Evolutionary conservation across 345 rosid genomes (phyloP).

Genomic region (Alliaria petiolata): DNA sequence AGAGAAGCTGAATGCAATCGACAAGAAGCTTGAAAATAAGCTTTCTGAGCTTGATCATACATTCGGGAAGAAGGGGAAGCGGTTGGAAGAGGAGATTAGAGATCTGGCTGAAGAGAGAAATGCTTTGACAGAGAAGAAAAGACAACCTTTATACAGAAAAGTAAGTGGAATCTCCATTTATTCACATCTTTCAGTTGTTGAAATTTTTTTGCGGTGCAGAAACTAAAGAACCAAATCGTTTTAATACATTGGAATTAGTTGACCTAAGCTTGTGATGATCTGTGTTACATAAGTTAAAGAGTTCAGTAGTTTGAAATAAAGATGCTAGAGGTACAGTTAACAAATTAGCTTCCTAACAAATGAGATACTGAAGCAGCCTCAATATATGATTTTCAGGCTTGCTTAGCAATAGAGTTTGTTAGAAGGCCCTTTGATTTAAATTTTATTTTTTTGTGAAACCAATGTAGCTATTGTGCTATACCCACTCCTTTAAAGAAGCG

Average conservation of each 20-base stretch:
- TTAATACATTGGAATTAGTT: neutral
- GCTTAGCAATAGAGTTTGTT: neutral
- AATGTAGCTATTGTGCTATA: neutral
- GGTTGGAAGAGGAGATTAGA: slow-evolving; percentile 88
- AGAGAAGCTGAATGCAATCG: slow-evolving; percentile 73
- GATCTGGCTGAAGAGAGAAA: slow-evolving; percentile 94
- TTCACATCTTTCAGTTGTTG: neutral
- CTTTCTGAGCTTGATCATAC: slow-evolving; percentile 85
- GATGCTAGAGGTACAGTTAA: neutral
- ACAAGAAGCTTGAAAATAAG: slow-evolving; percentile 78
- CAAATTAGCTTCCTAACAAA: neutral
- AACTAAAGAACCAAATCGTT: neutral
- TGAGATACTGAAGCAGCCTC: neutral
- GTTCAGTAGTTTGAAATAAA: neutral
- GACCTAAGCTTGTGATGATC: neutral
- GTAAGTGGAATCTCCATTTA: slow-evolving; percentile 36
- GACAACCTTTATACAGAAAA: slow-evolving; percentile 74
- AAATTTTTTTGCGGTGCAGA: neutral
- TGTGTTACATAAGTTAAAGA: neutral
- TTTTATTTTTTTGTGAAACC: neutral
- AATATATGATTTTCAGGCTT: neutral
- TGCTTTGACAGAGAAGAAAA: slow-evolving; percentile 80
- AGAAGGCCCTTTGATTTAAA: neutral
- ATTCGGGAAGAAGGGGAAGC: slow-evolving; percentile 88
- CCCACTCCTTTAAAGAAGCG: neutral